These are phyloP conservation scores for Neonectria hederae DNA, from an alignment of 2,329 filamentous ascomycete genomes.

Conservation along the genomic window DNA sequence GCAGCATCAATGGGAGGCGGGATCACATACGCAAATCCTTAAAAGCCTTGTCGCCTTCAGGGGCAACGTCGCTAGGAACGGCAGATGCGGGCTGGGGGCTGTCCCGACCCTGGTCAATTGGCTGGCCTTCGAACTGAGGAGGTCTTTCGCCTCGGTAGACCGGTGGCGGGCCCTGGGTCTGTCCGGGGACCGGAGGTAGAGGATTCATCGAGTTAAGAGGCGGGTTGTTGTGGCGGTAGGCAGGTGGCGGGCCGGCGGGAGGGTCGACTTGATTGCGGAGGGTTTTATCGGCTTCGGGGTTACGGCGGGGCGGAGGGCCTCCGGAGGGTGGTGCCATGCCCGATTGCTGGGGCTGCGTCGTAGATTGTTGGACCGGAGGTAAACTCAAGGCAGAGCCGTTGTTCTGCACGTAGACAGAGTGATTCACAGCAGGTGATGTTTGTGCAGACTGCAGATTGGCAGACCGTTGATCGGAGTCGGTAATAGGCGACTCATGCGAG, in stretches of 20 bases:
- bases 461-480: conserved; percentile 58
- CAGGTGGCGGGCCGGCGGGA: conserved; percentile 58
- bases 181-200: conserved; percentile 52
- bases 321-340: conserved; percentile 60
- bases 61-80: conserved; percentile 44
- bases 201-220: conserved; percentile 55
- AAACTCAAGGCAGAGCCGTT: conserved; percentile 43
- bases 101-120: conserved; percentile 61
- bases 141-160: conserved; percentile 54
- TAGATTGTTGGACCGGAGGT: conserved; percentile 43
- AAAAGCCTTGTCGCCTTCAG: conserved; percentile 63
- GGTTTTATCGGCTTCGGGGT: conserved; percentile 60
- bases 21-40: conserved; percentile 64
- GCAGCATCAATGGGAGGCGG: not conserved
- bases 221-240: conserved; percentile 62
- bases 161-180: conserved; percentile 43
- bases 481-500: conserved; percentile 68
- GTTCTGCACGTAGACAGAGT: conserved; percentile 50
- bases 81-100: conserved; percentile 63
- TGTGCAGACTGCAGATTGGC: conserved; percentile 55
- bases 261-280: conserved; percentile 55
- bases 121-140: conserved; percentile 56
- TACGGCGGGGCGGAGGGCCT: conserved; percentile 56
- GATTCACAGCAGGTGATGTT: conserved; percentile 54
- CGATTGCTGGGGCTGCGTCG: conserved; percentile 45